Evolutionary conservation across 345 rosid genomes (phyloP), one percentile per base, ranked within the genome.

Genomic region (Eucalyptus pauciflora): DNA sequence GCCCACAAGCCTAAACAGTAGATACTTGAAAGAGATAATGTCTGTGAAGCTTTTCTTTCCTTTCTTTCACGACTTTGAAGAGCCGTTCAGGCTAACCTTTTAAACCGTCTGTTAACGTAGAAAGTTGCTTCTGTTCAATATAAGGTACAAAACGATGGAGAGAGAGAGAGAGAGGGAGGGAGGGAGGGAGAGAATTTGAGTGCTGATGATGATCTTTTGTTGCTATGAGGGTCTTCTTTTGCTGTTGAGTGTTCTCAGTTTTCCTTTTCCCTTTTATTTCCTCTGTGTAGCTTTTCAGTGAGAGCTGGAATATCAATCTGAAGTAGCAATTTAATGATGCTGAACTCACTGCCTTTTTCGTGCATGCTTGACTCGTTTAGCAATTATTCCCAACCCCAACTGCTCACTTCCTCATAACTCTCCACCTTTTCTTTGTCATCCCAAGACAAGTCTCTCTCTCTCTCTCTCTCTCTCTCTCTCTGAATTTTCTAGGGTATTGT

Each of bases 311-410:
- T 9, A 76, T 76, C 48, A 13, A 76, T 41, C 83, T 37, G 83
- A 67, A 69, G 25, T 46, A 87, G 60, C 54, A 87, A 87, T 87
- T 67, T 67, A 67, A 87, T 87, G 88, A 87, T 87, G 54, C 88
- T 17, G 52, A 67, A 87, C 85, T 10, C 64, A 46, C 85, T 88
- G 92, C 90, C 90, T 90, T 89, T 87, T 90, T 88, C 50, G 51
- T 93, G 92, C 92, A 91, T 90, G 93, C 91, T 90, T 81, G 88
- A 90, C 91, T 89, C 89, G 90, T 45, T 90, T 89, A 58, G 93
- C 92, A 90, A 90, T 87, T 88, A 93, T 91, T 90, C 93, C 88
- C 87, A 88, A 52, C 90, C 89, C 92, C 92, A 90, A 51, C 92
- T 85, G 89, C 89, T 92, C 90, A 51, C 64, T 64, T 71, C 89